phyloP scores from a whole-genome alignment of 202 grass and related monocot species.

The Panicum hallii region DNA sequence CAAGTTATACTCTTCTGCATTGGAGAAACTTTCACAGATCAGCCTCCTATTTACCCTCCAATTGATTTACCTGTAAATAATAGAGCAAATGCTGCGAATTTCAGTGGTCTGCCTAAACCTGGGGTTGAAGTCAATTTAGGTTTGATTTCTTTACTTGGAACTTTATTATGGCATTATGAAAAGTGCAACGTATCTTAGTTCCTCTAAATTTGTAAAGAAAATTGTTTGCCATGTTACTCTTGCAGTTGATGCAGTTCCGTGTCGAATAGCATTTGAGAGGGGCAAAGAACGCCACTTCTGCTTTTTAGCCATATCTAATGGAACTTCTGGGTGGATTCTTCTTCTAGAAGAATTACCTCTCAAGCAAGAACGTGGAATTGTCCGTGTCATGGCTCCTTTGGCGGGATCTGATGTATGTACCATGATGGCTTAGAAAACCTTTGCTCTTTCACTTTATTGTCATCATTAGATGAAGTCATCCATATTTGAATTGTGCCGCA shows the following conservation, averaged over 20 bases:
- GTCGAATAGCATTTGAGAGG: conserved; percentile 99
- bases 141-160: conserved; percentile 40
- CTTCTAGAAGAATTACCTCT: conserved; percentile 91
- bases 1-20: conserved; percentile 91
- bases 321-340: conserved; percentile 87
- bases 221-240: conserved; percentile 33
- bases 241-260: conserved; percentile 77
- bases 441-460: not conserved
- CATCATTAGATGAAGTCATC: not conserved
- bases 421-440: conserved; percentile 35
- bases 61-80: conserved; percentile 58
- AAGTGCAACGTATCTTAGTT: conserved; percentile 16
- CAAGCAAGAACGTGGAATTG: conserved; percentile 71
- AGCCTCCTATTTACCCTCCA: conserved; percentile 61
- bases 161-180: conserved; percentile 25
- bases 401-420: conserved; percentile 92
- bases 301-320: conserved; percentile 79
- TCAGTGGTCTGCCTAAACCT: conserved; percentile 72
- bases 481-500: conserved; percentile 13
- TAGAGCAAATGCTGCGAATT: conserved; percentile 56
- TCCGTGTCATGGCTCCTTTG: conserved; percentile 85
- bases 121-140: conserved; percentile 90
- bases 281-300: conserved; percentile 91
- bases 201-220: conserved; percentile 22
- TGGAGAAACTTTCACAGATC: conserved; percentile 79